Conservation (phyloP, 2,329 filamentous ascomycete species). For the Raffaelea arxii region DNA sequence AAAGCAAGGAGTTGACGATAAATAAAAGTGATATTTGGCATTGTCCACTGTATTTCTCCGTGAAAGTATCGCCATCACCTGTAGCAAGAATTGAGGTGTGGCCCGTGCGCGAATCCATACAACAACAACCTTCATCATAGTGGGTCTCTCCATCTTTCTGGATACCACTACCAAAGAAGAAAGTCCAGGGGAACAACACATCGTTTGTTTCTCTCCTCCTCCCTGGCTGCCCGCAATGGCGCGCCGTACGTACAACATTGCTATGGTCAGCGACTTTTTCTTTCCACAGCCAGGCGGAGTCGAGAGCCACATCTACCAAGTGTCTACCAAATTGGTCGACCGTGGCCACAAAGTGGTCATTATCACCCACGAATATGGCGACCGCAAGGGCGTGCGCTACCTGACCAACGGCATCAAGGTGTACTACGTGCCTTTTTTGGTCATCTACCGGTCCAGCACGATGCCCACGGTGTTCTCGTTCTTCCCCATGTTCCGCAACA, state of each 20-base stretch:
- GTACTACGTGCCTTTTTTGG: conserved; percentile 92
- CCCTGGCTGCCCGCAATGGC: conserved; percentile 33
- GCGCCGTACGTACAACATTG: conserved; percentile 56
- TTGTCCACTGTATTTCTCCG: too few species aligned
- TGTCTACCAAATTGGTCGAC: conserved; percentile 92
- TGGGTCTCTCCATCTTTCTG: too few species aligned
- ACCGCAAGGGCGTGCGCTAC: conserved; percentile 84
- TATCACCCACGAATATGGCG: conserved; percentile 90
- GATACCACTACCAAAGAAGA: too few species aligned
- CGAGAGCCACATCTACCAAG: conserved; percentile 97
- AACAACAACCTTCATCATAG: too few species aligned
- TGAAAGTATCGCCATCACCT: too few species aligned
- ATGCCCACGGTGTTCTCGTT: conserved; percentile 98
- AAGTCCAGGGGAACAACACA: too few species aligned
- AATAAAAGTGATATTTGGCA: too few species aligned
- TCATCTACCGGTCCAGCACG: conserved; percentile 88
- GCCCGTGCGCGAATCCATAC: too few species aligned
- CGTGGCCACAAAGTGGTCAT: conserved; percentile 97
- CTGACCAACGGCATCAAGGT: conserved; percentile 97
- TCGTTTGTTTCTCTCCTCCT: too few species aligned
- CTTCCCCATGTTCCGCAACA: conserved; percentile 95
- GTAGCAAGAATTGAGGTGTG: too few species aligned
- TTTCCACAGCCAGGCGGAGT: conserved; percentile 94
- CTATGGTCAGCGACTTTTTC: conserved; percentile 99
- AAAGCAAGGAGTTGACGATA: too few species aligned